Evolutionary conservation across 345 rosid genomes (phyloP), one percentile per base, ranked within the genome.

Genomic region (Ceriops tagal): DNA sequence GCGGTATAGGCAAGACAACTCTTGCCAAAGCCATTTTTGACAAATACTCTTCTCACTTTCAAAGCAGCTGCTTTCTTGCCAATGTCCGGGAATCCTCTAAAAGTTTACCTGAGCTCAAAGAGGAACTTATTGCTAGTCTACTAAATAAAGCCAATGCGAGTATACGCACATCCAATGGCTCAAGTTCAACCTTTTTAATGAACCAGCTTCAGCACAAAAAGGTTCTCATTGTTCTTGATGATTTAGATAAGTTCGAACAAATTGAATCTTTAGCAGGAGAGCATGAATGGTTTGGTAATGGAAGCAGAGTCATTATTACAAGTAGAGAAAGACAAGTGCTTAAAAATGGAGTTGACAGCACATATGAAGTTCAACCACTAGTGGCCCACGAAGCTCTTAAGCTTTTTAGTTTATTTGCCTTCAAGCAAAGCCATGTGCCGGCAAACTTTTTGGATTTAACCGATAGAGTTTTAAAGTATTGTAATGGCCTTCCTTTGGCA

Each of bases 1-100:
- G 68, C 22, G 81, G 75, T 3, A 18, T 73, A 2, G 72, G 75
- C 26, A 73, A 78, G 58, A 78, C 78, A 5, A 70, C 79, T 8
- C 22, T 78, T 61, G 81, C 74, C 5, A 27, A 34, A 53, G n/a
- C 51, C 39, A 58, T 73, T 27, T 68, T 46, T 21, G 62, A 72
- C 47, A 15, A 21, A 16, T 7, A 68, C 1, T 34, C n/a, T 43
- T 3, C n/a, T 58, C 62, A 63, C 15, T 73, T 62, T 35, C 53
- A 72, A 1, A 66, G 73, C 20, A 64, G 49, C 58, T 49, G 58
- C 67, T 77, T 64, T 61, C 58, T 77, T 43, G 31, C 8, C 0
- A 5, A n/a, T 28, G 70, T 70, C 10, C 53, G 71, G 37, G 67
- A 70, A 30, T 19, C 61, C 20, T 18, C 60, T 7, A 27, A n/a